phyloP scores from a whole-genome alignment of 2,329 filamentous ascomycete species.

The Neofusicoccum ribis region DNA sequence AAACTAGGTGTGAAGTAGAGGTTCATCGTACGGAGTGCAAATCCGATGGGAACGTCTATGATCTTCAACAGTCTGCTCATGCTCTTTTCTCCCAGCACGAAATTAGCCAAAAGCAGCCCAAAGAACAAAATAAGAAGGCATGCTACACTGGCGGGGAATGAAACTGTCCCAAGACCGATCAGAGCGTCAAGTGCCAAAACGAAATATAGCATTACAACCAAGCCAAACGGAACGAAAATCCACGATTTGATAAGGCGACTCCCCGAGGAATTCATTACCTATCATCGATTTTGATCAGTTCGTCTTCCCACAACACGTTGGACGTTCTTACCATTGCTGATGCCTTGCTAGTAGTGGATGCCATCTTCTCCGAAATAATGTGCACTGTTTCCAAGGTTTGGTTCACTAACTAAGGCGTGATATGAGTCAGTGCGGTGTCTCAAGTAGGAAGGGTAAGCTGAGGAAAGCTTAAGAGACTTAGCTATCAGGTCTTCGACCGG shows the following conservation, averaged over 20 bases:
- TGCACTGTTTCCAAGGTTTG: too few relatives aligned
- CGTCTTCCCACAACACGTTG: too few relatives aligned
- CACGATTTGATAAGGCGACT: slow-evolving; percentile 34
- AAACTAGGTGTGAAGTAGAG: slow-evolving; percentile 62
- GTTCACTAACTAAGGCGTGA: too few relatives aligned
- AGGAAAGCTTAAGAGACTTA: too few relatives aligned
- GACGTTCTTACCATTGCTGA: too few relatives aligned
- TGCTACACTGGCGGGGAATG: slow-evolving; percentile 62
- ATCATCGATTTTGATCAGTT: not conserved
- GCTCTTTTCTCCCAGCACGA: slow-evolving; percentile 49
- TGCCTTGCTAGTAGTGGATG: too few relatives aligned
- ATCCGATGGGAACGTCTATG: slow-evolving; percentile 59
- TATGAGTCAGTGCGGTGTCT: too few relatives aligned
- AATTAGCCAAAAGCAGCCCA: slow-evolving; percentile 50
- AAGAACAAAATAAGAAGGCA: slow-evolving; percentile 58
- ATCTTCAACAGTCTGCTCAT: slow-evolving; percentile 51
- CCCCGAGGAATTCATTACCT: not conserved
- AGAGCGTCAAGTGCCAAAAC: slow-evolving; percentile 45
- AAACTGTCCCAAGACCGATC: slow-evolving; percentile 49
- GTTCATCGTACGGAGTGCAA: slow-evolving; percentile 60
- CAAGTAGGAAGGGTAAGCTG: too few relatives aligned
- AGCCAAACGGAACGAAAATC: slow-evolving; percentile 52
- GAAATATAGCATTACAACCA: slow-evolving; percentile 40
- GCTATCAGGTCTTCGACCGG: too few relatives aligned
- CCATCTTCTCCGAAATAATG: too few relatives aligned